phyloP scores from a whole-genome alignment of 2,329 filamentous ascomycete species.

The Blastomyces gilchristii region DNA sequence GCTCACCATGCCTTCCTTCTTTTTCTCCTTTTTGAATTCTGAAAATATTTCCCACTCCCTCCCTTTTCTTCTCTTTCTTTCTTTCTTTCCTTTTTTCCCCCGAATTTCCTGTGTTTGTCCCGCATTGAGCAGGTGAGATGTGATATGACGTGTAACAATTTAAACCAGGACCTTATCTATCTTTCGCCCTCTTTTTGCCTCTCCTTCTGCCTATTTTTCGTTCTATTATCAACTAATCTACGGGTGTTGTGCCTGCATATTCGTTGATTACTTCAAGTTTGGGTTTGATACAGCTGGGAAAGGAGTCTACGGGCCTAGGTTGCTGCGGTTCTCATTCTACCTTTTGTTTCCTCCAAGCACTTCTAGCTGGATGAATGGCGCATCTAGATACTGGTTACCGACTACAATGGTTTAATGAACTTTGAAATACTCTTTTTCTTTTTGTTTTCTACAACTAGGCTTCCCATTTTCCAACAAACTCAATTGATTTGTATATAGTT shows the following conservation, averaged over 20 bases:
- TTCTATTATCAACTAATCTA: constrained; percentile 8
- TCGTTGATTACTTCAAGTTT: background rate
- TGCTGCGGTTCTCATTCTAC: background rate
- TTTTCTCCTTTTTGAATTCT: no score
- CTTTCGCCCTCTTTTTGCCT: constrained; percentile 6
- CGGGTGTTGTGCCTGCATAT: background rate
- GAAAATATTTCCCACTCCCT: background rate
- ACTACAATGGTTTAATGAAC: background rate
- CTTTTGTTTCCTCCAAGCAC: background rate
- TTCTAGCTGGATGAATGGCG: background rate
- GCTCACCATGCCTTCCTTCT: background rate
- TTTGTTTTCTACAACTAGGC: background rate
- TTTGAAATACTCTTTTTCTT: no score
- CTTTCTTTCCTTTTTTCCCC: constrained; percentile 8
- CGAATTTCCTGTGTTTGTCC: background rate
- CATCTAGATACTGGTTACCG: background rate
- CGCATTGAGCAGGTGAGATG: no score
- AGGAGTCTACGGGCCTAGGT: background rate
- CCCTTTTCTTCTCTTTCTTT: constrained; percentile 5
- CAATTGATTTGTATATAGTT: background rate
- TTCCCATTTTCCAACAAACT: background rate
- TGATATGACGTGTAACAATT: no score
- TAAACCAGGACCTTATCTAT: constrained; percentile 9
- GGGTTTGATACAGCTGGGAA: background rate
- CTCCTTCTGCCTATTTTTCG: constrained; percentile 9